Base-by-base conservation (phyloP, 139 green algal species). In the Ostreobium quekettii region DNA sequence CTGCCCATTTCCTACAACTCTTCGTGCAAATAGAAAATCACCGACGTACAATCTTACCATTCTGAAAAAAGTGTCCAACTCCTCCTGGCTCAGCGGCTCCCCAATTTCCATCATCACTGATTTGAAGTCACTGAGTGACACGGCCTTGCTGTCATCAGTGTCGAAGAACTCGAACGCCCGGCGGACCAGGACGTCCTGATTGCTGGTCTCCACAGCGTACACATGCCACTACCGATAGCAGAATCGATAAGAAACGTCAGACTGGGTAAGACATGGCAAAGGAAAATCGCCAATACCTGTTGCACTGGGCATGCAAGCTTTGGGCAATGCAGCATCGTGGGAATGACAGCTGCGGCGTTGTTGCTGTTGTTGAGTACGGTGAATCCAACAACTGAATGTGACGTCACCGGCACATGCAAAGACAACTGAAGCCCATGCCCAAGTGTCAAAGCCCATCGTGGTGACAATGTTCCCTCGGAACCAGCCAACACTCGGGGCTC, bases 31-130 rank as follows among this genome's bases (percentile, higher is more conserved):
- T 19, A 53, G 11, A 11, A 53, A 53, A 26, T 11, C 42, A 11
- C 19, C 19, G 19, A 53, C 19, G 15, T 19, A 26, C 19, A 53
- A 53, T 53, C 42, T 11, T 19, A 53, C 42, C 42, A 53, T 53
- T 19, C 19, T 53, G 42, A 53, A 53, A 11, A 53, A 19, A 26
- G 11, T 53, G 19, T 53, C 42, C 42, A 53, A 19, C 42, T 53
- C 42, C 11, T 53, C 42, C 19, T 19, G 42, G 11, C 15, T 53
- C 42, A 53, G 42, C 15, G 42, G 42, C 42, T 53, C 42, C 42
- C 42, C 42, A 53, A 53, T 53, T 53, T 53, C 42, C 42, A 19
- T 53, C 42, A 53, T 53, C 42, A 53, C 42, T 26, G 42, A 53
- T 26, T 11, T 53, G 42, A 53, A 53, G 11, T 53, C 42, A 11